phyloP scores from a whole-genome alignment of 129 eudicot genomes.

The Helianthus tuberosus region DNA sequence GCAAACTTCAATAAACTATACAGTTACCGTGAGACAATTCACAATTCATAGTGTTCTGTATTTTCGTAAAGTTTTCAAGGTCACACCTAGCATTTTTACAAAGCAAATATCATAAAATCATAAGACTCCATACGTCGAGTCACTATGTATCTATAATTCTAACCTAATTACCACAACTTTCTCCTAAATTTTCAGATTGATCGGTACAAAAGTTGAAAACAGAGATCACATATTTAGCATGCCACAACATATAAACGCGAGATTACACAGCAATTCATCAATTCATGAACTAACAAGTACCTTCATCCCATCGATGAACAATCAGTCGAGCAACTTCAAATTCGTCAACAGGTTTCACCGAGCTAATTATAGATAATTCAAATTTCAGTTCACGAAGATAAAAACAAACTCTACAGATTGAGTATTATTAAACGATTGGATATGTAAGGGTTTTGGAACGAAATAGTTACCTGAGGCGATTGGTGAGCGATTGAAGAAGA shows the following conservation, averaged over 20 bases:
- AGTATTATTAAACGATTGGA: neutral
- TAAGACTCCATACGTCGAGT: neutral
- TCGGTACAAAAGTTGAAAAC: neutral
- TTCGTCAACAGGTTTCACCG: slow-evolving; percentile 56
- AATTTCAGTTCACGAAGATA: neutral
- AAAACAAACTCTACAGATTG: neutral
- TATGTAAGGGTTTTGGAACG: neutral
- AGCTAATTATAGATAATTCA: slow-evolving; percentile 38
- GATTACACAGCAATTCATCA: neutral
- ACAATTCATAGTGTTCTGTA: neutral
- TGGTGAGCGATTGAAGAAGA: slow-evolving; percentile 47
- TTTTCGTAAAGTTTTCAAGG: neutral
- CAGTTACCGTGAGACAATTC: neutral
- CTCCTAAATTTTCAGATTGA: neutral
- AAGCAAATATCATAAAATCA: neutral
- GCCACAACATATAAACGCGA: no score
- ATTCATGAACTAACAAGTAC: slow-evolving; percentile 38
- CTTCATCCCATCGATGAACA: slow-evolving; percentile 85
- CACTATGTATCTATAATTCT: neutral
- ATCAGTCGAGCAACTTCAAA: slow-evolving; percentile 79
- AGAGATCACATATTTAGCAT: no score
- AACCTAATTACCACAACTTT: neutral
- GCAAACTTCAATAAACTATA: neutral
- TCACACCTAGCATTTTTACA: neutral
- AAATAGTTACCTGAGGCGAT: slow-evolving; percentile 52